Evolutionary conservation across 441 rosid genomes (phyloP).

Genomic region (Geranium incanum): DNA sequence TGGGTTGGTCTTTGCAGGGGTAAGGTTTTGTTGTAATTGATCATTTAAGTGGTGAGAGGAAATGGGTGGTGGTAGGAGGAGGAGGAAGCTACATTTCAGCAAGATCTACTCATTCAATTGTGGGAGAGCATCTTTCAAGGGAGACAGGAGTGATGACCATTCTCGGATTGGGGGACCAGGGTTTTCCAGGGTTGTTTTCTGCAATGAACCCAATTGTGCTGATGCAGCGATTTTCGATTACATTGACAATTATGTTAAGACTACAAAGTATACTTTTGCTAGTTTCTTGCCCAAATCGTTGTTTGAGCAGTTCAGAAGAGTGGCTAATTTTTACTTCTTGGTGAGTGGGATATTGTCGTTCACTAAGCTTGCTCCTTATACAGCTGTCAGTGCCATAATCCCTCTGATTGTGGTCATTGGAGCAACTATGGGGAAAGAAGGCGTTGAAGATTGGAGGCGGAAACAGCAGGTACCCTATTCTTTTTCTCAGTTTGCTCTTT

Average conservation of each 20-base stretch:
- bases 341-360: constrained; percentile 51
- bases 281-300: constrained; percentile 64
- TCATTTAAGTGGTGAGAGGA: not conserved
- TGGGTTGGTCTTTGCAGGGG: not conserved
- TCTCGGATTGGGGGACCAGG: constrained; percentile 56
- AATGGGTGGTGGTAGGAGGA: constrained; percentile 40
- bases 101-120: constrained; percentile 40
- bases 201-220: constrained; percentile 45
- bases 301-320: constrained; percentile 73
- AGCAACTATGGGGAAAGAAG: constrained; percentile 69
- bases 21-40: not conserved
- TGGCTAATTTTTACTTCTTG: constrained; percentile 65
- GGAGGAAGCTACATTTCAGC: constrained; percentile 45
- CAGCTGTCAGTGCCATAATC: constrained; percentile 41
- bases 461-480: constrained; percentile 43
- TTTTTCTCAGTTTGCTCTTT: not conserved
- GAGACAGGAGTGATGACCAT: constrained; percentile 29
- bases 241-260: constrained; percentile 44
- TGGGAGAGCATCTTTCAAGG: constrained; percentile 26
- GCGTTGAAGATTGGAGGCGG: constrained; percentile 64
- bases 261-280: constrained; percentile 54
- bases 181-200: constrained; percentile 54
- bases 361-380: constrained; percentile 50
- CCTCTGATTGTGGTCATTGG: constrained; percentile 52
- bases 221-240: constrained; percentile 42